A percentile compares a stretch with the other conserved stretches of the same genome.
Evolutionary conservation across 1,284 basidiomycete species (phyloP).

Genomic region (Moniliella sp.): DNA sequence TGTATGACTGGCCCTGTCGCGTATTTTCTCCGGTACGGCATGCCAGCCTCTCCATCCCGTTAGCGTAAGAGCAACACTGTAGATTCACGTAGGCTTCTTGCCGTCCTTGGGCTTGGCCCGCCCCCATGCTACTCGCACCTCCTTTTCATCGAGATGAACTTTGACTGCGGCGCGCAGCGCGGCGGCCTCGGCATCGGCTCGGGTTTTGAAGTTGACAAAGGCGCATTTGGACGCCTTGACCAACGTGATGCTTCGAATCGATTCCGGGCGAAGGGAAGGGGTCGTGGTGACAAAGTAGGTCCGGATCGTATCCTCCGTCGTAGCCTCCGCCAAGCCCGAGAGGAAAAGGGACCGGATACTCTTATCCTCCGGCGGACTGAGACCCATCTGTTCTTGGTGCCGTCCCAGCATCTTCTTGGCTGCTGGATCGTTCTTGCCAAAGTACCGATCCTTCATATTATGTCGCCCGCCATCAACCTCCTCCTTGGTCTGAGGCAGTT

Average conservation of each 20-base stretch:
- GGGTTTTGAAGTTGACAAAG: constrained; percentile 75
- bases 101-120: constrained; percentile 23
- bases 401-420: constrained; percentile 60
- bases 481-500: constrained; percentile 48
- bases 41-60: no score
- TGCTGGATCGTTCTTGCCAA: constrained; percentile 71
- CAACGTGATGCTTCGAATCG: constrained; percentile 40
- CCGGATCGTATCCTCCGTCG: constrained; percentile 57
- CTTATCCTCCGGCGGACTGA: constrained; percentile 69
- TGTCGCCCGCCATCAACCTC: constrained; percentile 69
- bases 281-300: constrained; percentile 43
- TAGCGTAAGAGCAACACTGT: no score
- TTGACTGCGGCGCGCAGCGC: constrained; percentile 69
- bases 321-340: constrained; percentile 53
- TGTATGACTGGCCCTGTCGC: no score
- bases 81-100: no score
- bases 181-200: constrained; percentile 58
- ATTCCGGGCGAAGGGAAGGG: constrained; percentile 37
- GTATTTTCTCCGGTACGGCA: no score
- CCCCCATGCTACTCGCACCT: constrained; percentile 63
- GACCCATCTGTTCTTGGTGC: constrained; percentile 54
- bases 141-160: constrained; percentile 58
- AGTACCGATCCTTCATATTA: constrained; percentile 61
- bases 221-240: constrained; percentile 46
- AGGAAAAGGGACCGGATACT: constrained; percentile 76